Conservation (phyloP, 2,329 filamentous ascomycete species). For the Trichoderma arundinaceum region DNA sequence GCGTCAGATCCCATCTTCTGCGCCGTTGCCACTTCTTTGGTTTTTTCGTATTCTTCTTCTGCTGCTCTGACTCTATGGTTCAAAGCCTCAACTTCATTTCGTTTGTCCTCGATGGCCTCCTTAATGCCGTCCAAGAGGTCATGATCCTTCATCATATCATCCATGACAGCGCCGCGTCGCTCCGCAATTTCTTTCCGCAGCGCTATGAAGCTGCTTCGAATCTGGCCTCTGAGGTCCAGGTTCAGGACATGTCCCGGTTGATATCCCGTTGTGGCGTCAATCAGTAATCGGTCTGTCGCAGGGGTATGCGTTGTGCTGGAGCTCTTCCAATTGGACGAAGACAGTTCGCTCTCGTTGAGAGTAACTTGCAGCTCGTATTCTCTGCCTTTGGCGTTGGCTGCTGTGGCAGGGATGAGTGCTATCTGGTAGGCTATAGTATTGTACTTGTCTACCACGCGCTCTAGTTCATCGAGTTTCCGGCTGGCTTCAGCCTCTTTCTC, state of each 20-base stretch:
- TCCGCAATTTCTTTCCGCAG: conserved; percentile 93
- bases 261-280: conserved; percentile 83
- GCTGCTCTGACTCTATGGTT: conserved; percentile 87
- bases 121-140: conserved; percentile 93
- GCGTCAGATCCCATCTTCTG: conserved; percentile 89
- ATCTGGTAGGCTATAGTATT: conserved; percentile 95
- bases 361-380: conserved; percentile 85
- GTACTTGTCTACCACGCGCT: conserved; percentile 86
- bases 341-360: conserved; percentile 81
- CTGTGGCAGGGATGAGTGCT: conserved; percentile 82
- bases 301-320: conserved; percentile 45
- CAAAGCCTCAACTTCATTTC: conserved; percentile 87
- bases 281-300: conserved; percentile 75
- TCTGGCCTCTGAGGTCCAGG: conserved; percentile 80
- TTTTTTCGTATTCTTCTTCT: conserved; percentile 92
- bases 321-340: conserved; percentile 59
- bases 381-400: conserved; percentile 81
- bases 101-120: conserved; percentile 95
- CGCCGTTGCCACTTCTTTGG: conserved; percentile 82
- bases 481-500: conserved; percentile 91
- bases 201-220: conserved; percentile 77
- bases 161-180: conserved; percentile 78
- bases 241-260: conserved; percentile 88
- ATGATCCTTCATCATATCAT: conserved; percentile 92
- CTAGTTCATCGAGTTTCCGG: conserved; percentile 87